Base-by-base conservation (phyloP, 192 early-diverging fungal species). In the Coemansia sp. region DNA sequence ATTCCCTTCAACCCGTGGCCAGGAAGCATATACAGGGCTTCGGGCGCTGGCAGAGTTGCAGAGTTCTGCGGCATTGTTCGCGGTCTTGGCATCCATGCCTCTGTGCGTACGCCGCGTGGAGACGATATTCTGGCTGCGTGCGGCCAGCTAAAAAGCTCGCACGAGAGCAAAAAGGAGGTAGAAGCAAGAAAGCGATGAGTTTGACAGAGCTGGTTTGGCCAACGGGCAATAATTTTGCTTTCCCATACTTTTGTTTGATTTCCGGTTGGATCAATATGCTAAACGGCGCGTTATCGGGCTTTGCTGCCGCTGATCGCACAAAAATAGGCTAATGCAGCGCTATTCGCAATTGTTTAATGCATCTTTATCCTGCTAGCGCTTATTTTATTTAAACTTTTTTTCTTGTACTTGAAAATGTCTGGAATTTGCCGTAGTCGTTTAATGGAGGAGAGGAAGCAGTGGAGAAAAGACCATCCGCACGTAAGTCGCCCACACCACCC, bases 391-490 rank as follows among this genome's bases (percentile, higher is more conserved):
- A 29, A 10, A 29, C 34, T 6, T 2, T 20, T 42, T 5, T 52
- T 58, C 22, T 14, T 51, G 9, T 45, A 23, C 4, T 46, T 58
- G 45, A 52, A 19, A 49, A 83, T 83, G 81, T 85, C 86, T 50
- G 83, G 84, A 66, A 94, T 97, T 58, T 90, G 91, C 61, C 82
- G 75, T 47, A 86, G 84, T 25, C 82, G 95, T 20, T 82, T 97
- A n/a, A 82, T 85, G 54, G 93, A 97, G 74, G 97, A 99, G 80
- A 83, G 97, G 50, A 96, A 94, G 74, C 94, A 95, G 76, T 99
- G 97, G 97, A 78, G 95, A 63, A 97, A 94, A 80, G 97, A 95
- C 71, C 93, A 95, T 70, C 95, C 88, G 25, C 55, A 62, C 55
- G 75, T 78, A 66, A 14, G 69, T 74, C 51, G 30, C 16, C 36